phyloP scores from a whole-genome alignment of 169 alveolate genomes.

The Eimeria acervulina region DNA sequence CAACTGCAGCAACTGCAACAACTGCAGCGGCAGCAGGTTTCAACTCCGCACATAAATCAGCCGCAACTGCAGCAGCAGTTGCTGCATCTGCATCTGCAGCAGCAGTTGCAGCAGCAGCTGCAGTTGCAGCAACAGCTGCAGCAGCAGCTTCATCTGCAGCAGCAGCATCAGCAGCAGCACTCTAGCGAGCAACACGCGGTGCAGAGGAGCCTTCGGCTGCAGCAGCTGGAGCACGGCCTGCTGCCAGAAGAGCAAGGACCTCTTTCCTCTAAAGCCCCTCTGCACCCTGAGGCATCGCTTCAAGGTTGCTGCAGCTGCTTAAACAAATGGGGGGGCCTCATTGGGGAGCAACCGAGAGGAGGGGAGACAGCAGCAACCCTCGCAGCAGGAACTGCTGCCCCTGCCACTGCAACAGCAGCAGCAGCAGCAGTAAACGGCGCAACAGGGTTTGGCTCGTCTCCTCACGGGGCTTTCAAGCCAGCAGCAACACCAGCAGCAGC shows the following conservation, averaged over 20 bases:
- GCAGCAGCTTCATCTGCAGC: slow-evolving; percentile 21
- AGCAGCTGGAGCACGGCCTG: slow-evolving; percentile 1
- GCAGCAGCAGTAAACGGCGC: background rate
- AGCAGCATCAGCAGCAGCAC: slow-evolving; percentile 27
- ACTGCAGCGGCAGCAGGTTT: background rate
- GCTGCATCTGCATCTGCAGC: slow-evolving; percentile 2
- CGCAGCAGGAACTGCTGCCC: background rate
- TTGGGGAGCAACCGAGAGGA: background rate
- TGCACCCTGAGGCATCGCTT: background rate
- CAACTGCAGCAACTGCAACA: background rate
- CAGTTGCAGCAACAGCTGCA: background rate
- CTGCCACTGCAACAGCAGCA: background rate
- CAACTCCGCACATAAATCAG: background rate
- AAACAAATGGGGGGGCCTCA: slow-evolving; percentile 50
- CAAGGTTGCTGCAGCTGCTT: slow-evolving; percentile 54
- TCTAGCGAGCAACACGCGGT: background rate
- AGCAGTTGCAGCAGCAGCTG: slow-evolving; percentile 12
- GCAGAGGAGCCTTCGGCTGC: slow-evolving; percentile 32
- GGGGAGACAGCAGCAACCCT: background rate
- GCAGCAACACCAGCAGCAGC: too few relatives aligned
- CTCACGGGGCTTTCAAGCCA: background rate
- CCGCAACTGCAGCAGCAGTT: slow-evolving; percentile 39
- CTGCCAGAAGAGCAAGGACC: background rate
- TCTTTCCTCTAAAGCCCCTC: background rate
- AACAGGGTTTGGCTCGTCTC: background rate